phyloP scores from a whole-genome alignment of 768 basidiomycete species.

The Boletus sp. region DNA sequence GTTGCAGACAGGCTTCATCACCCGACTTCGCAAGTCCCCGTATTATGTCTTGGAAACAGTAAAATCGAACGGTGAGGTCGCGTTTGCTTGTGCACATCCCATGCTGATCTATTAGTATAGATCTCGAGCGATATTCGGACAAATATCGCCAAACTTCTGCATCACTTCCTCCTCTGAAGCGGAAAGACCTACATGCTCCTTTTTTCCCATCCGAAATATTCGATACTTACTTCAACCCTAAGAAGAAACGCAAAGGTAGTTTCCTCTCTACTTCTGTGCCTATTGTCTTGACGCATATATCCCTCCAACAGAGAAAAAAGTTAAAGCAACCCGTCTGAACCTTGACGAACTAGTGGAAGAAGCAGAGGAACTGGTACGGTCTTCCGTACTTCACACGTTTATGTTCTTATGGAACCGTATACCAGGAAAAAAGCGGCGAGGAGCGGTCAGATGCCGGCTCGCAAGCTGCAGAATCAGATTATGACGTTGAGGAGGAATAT shows the following conservation, averaged over 20 bases:
- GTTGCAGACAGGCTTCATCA: constrained; percentile 63
- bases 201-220: constrained; percentile 80
- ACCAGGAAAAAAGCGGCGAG: constrained; percentile 67
- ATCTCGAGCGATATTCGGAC: constrained; percentile 80
- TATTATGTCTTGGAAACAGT: constrained; percentile 74
- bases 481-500: constrained; percentile 87
- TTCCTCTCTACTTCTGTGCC: background rate
- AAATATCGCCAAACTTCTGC: constrained; percentile 67
- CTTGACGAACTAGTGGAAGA: constrained; percentile 69
- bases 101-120: constrained; percentile 35
- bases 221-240: constrained; percentile 78
- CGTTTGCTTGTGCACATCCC: background rate
- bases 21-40: constrained; percentile 63
- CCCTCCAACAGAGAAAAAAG: constrained; percentile 31
- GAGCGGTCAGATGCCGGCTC: constrained; percentile 69
- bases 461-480: constrained; percentile 66
- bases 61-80: constrained; percentile 55
- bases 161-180: constrained; percentile 64
- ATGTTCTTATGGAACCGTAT: background rate
- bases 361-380: constrained; percentile 53
- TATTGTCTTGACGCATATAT: background rate
- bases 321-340: constrained; percentile 46
- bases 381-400: background rate
- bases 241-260: constrained; percentile 54
- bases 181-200: constrained; percentile 65